A percentile compares a stretch with the other conserved stretches of the same genome.
These are phyloP conservation scores for Aureobasidium leucospermi DNA, from an alignment of 2,329 filamentous ascomycete species.

Conservation along the genomic window DNA sequence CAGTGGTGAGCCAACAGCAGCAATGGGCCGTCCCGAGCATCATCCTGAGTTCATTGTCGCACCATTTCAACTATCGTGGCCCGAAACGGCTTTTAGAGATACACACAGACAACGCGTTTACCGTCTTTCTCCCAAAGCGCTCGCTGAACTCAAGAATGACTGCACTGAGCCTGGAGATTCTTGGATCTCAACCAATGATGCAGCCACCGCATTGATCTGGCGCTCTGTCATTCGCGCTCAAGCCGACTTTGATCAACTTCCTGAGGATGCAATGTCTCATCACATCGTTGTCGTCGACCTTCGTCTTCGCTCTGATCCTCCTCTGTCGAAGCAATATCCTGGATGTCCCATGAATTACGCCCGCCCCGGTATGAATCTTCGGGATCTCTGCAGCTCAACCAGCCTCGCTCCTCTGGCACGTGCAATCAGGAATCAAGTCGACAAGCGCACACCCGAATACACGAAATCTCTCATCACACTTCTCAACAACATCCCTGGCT, in stretches of 20 bases:
- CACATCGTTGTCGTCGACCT: not conserved
- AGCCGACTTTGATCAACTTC: not conserved
- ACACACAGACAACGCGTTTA: conserved; percentile 2
- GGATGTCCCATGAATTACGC: conserved; percentile 7
- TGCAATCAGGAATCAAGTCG: not conserved
- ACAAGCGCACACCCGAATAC: not conserved
- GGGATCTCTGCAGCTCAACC: not conserved
- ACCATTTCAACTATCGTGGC: not conserved
- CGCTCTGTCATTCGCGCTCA: not conserved
- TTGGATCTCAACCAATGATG: conserved; percentile 1
- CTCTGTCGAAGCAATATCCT: not conserved
- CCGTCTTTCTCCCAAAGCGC: not conserved
- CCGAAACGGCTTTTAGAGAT: not conserved
- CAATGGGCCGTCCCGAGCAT: not conserved
- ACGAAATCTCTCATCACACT: not conserved
- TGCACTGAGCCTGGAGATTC: not conserved
- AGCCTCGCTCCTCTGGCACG: not conserved
- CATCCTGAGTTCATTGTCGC: not conserved
- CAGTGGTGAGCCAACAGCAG: not conserved
- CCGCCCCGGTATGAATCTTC: not conserved
- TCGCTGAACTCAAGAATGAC: not conserved
- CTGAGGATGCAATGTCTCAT: conserved; percentile 1
- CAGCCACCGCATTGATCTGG: not conserved
- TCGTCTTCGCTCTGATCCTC: not conserved
- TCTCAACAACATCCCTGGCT: not conserved